Evolutionary conservation across 805 yeast genomes (phyloP).

Genomic region (Wickerhamiella parazyma): DNA sequence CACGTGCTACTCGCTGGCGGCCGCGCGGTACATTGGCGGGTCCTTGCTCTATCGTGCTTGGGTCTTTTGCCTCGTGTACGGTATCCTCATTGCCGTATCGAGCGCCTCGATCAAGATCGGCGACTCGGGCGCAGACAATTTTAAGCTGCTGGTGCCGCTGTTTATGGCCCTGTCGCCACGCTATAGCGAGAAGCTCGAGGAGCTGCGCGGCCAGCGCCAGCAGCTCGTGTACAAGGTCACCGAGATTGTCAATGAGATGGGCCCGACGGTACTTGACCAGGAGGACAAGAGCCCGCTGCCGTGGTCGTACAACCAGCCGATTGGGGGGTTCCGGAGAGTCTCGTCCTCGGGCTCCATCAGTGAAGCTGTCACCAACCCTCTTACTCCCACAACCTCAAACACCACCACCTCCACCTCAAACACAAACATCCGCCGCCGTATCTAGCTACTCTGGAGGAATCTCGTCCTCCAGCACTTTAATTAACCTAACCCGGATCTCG

Average conservation of each 20-base stretch:
- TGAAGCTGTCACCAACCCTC: too few relatives aligned
- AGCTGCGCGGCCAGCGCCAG: slow-evolving; percentile 48
- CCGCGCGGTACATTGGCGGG: slow-evolving; percentile 27
- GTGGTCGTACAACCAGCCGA: slow-evolving; percentile 1
- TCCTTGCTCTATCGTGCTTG: slow-evolving; percentile 14
- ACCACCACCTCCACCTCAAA: too few relatives aligned
- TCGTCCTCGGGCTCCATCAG: neutral
- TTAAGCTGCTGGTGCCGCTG: slow-evolving; percentile 71
- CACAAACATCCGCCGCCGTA: too few relatives aligned
- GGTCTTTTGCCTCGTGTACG: slow-evolving; percentile 40
- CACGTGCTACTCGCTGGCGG: slow-evolving; percentile 52
- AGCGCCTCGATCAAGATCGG: slow-evolving; percentile 87
- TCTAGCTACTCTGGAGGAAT: slow-evolving; percentile 79
- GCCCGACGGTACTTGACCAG: slow-evolving; percentile 78
- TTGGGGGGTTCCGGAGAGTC: neutral
- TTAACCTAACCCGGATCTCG: slow-evolving; percentile 60
- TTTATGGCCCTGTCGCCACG: slow-evolving; percentile 34
- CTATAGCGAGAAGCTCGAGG: slow-evolving; percentile 29
- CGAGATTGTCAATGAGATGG: slow-evolving; percentile 61
- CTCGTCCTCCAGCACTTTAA: slow-evolving; percentile 73
- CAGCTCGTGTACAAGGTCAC: slow-evolving; percentile 62
- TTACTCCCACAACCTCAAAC: too few relatives aligned
- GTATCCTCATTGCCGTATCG: slow-evolving; percentile 57
- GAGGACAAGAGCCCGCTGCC: neutral
- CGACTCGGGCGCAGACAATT: slow-evolving; percentile 82